Evolutionary conservation across 2,329 filamentous ascomycete genomes (phyloP).

Genomic region (Colletotrichum orbiculare): DNA sequence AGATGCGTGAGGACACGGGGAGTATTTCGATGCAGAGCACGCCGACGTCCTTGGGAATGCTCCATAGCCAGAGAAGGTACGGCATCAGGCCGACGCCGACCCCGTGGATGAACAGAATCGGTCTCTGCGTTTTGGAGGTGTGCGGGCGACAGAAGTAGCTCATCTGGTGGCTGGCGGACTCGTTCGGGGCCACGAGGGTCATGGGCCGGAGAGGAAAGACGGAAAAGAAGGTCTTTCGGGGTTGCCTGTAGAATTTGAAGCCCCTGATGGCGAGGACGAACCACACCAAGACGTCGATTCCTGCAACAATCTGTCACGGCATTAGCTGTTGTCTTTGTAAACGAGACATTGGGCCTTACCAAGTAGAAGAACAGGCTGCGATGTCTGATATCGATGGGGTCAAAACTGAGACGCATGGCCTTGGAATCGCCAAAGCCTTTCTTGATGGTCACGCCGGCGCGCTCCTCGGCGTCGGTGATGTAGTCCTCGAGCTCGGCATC

Average conservation of each 20-base stretch:
- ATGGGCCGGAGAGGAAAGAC: slow-evolving; percentile 71
- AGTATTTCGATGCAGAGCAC: slow-evolving; percentile 75
- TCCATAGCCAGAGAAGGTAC: slow-evolving; percentile 70
- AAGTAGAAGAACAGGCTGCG: slow-evolving; percentile 73
- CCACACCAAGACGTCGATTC: slow-evolving; percentile 63
- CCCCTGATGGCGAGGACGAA: slow-evolving; percentile 57
- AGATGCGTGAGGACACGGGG: slow-evolving; percentile 72
- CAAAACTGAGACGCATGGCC: slow-evolving; percentile 73
- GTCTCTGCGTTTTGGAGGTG: slow-evolving; percentile 64
- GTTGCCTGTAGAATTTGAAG: slow-evolving; percentile 62
- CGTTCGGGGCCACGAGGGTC: slow-evolving; percentile 54
- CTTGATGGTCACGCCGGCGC: slow-evolving; percentile 61
- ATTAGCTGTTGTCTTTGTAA: slow-evolving; percentile 49
- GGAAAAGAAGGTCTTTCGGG: slow-evolving; percentile 48
- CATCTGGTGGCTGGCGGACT: slow-evolving; percentile 61
- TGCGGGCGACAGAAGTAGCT: slow-evolving; percentile 77
- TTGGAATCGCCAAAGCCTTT: slow-evolving; percentile 66
- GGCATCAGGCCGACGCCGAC: slow-evolving; percentile 76
- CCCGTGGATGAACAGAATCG: slow-evolving; percentile 76
- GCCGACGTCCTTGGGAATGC: slow-evolving; percentile 58
- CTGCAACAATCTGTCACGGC: slow-evolving; percentile 25
- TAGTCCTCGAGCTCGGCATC: slow-evolving; percentile 57
- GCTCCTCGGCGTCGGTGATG: slow-evolving; percentile 63
- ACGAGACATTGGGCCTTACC: slow-evolving; percentile 43
- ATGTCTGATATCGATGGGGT: slow-evolving; percentile 69